Base-by-base conservation (phyloP, 371 early-diverging fungal species). In the Circinella umbellata region DNA sequence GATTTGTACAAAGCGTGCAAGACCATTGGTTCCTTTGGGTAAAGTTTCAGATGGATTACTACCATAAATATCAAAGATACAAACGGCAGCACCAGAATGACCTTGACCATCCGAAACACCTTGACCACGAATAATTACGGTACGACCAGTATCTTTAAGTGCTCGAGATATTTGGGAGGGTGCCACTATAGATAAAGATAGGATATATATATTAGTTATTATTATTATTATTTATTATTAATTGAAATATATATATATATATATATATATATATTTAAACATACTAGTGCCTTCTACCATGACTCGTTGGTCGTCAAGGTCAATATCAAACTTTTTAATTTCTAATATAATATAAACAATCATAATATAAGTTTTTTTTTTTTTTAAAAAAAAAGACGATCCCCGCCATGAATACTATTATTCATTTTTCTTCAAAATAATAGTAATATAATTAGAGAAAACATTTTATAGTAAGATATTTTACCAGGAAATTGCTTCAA, bases 1-100 rank as follows among this genome's bases (percentile, higher is more conserved):
- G 39, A 94, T 86, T 66, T 94, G 95, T 39, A 95, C 89, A 69
- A 96, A 87, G 11, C 96, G 87, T 10, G 91, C 95, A 20, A 96
- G 82, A 0, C 96, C 96, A n/a, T 83, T 74, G 7, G 77, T 84
- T 34, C 80, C 82, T 7, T 86, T 86, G 7, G 89, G 81, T 2
- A 80, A 37, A 6, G 46, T 59, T 9, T 48, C 62, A 62, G 73
- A 70, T 69, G 84, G 75, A 63, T 83, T 75, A 20, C 79, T 72
- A 36, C 80, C 80, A 39, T 79, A 84, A 51, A 81, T 85, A 55
- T 96, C 95, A 69, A 96, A 91, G 34, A 96, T 95, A 69, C 94
- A 94, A 4, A 96, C 96, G 13, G 95, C 96, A 3, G 96, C 95
- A 34, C 93, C 93, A 18, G 89, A 80, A 60, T 80, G 76, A 1